These are phyloP conservation scores for Euphorbia tirucalli DNA, from an alignment of 345 rosid species.

Conservation along the genomic window DNA sequence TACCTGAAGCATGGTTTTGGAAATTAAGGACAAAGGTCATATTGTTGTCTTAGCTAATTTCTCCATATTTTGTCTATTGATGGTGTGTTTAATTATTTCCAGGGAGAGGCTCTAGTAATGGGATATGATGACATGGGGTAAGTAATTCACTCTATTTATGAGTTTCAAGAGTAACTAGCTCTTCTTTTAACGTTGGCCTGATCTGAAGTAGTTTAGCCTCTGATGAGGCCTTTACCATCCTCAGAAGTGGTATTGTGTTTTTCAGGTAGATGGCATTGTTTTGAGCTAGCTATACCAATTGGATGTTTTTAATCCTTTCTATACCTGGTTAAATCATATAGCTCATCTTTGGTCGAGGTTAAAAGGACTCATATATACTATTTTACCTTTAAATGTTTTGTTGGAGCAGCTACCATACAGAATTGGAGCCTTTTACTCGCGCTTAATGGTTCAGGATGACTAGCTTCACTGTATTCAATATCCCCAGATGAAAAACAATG, in stretches of 20 bases:
- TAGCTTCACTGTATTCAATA: background rate
- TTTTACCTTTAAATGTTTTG: background rate
- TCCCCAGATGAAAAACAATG: background rate
- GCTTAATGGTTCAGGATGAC: background rate
- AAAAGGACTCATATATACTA: background rate
- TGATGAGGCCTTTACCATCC: background rate
- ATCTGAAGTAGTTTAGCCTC: background rate
- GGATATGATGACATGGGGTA: slow-evolving; percentile 99
- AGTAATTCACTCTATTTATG: slow-evolving; percentile 28
- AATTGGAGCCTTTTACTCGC: background rate
- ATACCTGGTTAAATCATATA: background rate
- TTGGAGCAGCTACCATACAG: background rate
- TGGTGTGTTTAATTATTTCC: slow-evolving; percentile 33
- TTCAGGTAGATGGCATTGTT: background rate
- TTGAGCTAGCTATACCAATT: background rate
- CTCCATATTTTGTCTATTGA: slow-evolving; percentile 9
- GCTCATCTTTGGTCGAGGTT: background rate
- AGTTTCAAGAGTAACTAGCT: background rate
- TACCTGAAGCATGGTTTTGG: background rate
- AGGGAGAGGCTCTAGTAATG: slow-evolving; percentile 99
- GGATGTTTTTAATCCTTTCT: background rate
- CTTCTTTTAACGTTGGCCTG: background rate
- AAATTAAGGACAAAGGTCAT: background rate
- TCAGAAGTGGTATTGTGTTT: slow-evolving; percentile 1
- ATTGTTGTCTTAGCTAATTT: background rate